Conservation (phyloP, 2,329 filamentous ascomycete genomes). For the Cordyceps fumosorosea region DNA sequence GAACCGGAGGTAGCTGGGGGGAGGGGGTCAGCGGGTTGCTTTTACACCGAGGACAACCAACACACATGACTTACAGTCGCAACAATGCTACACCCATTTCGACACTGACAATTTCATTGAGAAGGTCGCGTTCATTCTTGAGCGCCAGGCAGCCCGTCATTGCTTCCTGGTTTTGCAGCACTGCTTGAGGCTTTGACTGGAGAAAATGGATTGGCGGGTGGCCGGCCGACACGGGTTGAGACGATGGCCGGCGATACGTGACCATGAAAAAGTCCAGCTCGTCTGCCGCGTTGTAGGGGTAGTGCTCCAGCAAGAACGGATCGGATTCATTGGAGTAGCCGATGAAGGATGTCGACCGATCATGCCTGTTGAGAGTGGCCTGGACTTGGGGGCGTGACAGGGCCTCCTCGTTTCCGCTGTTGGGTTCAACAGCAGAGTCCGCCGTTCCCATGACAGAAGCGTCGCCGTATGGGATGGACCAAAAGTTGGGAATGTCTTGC, state of each 20-base stretch:
- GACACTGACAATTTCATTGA: slow-evolving; percentile 14
- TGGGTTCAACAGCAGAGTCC: background rate
- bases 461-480: background rate
- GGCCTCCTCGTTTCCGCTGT: background rate
- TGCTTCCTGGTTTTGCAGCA: slow-evolving; percentile 5
- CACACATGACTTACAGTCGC: slow-evolving; percentile 15
- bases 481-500: background rate
- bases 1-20: slow-evolving; percentile 12
- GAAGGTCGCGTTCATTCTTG: slow-evolving; percentile 9
- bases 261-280: slow-evolving; percentile 24
- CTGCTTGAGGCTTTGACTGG: slow-evolving; percentile 14
- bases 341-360: slow-evolving; percentile 14
- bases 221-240: background rate
- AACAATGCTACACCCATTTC: slow-evolving; percentile 15
- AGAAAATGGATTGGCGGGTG: slow-evolving; percentile 15
- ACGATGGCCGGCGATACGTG: slow-evolving; percentile 15
- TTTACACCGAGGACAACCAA: background rate
- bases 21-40: background rate
- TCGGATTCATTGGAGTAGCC: slow-evolving; percentile 13
- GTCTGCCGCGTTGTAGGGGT: slow-evolving; percentile 21
- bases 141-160: slow-evolving; percentile 11
- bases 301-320: slow-evolving; percentile 18
- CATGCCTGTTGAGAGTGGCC: background rate
- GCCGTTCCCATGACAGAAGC: background rate
- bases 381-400: background rate